Base-by-base conservation (phyloP, 2,329 filamentous ascomycete species). In the Immersiporthe knoxdaviesiana region DNA sequence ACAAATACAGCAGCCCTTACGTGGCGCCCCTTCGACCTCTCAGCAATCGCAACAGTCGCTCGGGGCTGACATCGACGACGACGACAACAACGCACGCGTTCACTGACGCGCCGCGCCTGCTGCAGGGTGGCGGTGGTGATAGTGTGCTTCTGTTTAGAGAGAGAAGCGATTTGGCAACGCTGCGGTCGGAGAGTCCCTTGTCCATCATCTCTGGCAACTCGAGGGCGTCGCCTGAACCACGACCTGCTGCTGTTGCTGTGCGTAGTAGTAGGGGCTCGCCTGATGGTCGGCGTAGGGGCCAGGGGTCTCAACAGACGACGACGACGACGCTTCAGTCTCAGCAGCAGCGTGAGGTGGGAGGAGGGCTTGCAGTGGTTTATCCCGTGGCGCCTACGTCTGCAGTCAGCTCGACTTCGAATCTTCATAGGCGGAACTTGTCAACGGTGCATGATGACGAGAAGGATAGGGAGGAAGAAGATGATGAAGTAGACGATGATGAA, bases 381-480 rank as follows among this genome's bases (percentile, higher is more conserved):
- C 18, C 58, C 11, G 44, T 56, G 5, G 54, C 62, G 6, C 62
- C 65, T 2, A 54, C 61, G 24, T 61, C 47, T 21, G 44, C 56
- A 24, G 56, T 56, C 27, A 61, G 58, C 32, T 60, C 54, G 30
- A 65, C 65, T 7, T 41, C 63, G 7, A 50, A 62, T 41, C 24
- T 52, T 1, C 60, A 68, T 58, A 44, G 72, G 73, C 16, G 8
- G 74, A 66, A 60, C 16, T n/a, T 66, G 54, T 66, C 64, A 10
- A 47, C 76, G 71, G 3, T 75, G 73, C 3, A 75, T n/a, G 64
- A 66, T n/a, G 35, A 24, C 14, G 24, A 44, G 7, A 41, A 66
- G 27, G 54, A 60, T 3, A 54, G 47, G 21, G 54, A 32, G 3
- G 27, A 32, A 16, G 27, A 21, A 8, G 60, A 44, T 3, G 35